phyloP scores from a whole-genome alignment of 2,329 filamentous ascomycete species.

The Ceratocystis lukuohia region DNA sequence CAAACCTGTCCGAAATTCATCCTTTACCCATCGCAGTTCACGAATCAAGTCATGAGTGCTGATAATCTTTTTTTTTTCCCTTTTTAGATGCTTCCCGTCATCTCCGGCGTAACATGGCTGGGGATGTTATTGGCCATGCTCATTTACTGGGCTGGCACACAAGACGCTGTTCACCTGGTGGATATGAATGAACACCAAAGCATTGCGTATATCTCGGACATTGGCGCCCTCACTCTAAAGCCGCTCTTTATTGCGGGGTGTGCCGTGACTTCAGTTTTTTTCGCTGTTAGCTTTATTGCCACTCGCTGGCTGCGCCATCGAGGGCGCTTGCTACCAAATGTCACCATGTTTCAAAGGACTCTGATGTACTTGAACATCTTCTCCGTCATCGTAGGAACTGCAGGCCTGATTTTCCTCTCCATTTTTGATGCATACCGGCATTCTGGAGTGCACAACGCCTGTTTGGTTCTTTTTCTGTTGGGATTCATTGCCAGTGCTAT shows the following conservation, averaged over 20 bases:
- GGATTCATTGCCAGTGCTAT: constrained; percentile 78
- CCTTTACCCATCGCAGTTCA: neutral
- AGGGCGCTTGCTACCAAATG: constrained; percentile 65
- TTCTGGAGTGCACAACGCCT: constrained; percentile 54
- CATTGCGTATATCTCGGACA: constrained; percentile 62
- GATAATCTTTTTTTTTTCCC: neutral
- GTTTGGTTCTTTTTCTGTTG: constrained; percentile 69
- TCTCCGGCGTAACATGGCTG: constrained; percentile 53
- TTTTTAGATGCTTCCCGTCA: constrained; percentile 50
- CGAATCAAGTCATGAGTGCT: neutral
- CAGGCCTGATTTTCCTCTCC: constrained; percentile 66
- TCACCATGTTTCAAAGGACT: constrained; percentile 46
- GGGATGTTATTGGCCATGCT: constrained; percentile 56
- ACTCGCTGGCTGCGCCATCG: constrained; percentile 78
- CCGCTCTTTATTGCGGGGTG: constrained; percentile 67
- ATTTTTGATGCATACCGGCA: constrained; percentile 74
- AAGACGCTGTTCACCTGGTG: constrained; percentile 40
- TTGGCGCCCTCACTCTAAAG: constrained; percentile 49
- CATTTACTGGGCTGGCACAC: constrained; percentile 51
- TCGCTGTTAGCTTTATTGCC: constrained; percentile 66
- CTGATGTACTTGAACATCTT: constrained; percentile 49
- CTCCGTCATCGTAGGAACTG: constrained; percentile 60
- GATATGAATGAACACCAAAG: constrained; percentile 45
- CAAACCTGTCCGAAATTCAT: no score
- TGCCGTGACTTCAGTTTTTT: constrained; percentile 58